A percentile compares a stretch with the other conserved stretches of the same genome.
Evolutionary conservation across 495 filamentous ascomycete species (phyloP).

Genomic region (Copromyces sp.): DNA sequence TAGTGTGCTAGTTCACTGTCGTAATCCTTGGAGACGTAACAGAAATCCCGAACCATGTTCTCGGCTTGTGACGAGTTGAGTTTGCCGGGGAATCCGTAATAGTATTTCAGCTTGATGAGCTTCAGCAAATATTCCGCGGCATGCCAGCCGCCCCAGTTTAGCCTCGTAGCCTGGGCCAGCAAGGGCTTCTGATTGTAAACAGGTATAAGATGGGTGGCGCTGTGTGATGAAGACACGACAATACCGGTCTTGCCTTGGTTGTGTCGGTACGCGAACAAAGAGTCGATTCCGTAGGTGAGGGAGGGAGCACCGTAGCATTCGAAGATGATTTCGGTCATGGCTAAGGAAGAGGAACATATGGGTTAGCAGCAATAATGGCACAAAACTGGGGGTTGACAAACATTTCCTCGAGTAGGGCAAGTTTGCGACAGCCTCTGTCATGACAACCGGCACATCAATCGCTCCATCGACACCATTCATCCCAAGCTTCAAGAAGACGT

Average conservation of each 20-base stretch:
- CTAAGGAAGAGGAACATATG: slow-evolving; percentile 29
- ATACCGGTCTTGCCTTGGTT: slow-evolving; percentile 83
- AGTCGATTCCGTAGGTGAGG: slow-evolving; percentile 88
- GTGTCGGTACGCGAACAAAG: slow-evolving; percentile 86
- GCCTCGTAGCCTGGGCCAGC: slow-evolving; percentile 68
- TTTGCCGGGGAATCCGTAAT: slow-evolving; percentile 66
- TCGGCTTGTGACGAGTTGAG: slow-evolving; percentile 79
- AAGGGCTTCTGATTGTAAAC: slow-evolving; percentile 77
- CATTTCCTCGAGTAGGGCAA: slow-evolving; percentile 75
- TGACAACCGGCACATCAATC: slow-evolving; percentile 78
- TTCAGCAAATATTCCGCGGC: slow-evolving; percentile 83
- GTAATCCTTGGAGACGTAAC: slow-evolving; percentile 78
- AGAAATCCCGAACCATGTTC: slow-evolving; percentile 77
- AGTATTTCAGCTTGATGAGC: slow-evolving; percentile 87
- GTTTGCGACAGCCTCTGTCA: slow-evolving; percentile 94
- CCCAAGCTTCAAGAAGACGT: slow-evolving; percentile 84
- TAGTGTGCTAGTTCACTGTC: slow-evolving; percentile 61
- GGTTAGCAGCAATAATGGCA: not conserved
- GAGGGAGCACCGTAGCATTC: slow-evolving; percentile 86
- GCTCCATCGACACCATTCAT: slow-evolving; percentile 62
- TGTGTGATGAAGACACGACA: slow-evolving; percentile 84
- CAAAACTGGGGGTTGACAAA: slow-evolving; percentile 29
- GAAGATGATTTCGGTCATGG: slow-evolving; percentile 94
- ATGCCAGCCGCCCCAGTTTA: slow-evolving; percentile 93
- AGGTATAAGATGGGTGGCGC: slow-evolving; percentile 90